These are phyloP conservation scores for Hordeum vulgare DNA, from an alignment of 176 grass and related monocot species.

Conservation along the genomic window DNA sequence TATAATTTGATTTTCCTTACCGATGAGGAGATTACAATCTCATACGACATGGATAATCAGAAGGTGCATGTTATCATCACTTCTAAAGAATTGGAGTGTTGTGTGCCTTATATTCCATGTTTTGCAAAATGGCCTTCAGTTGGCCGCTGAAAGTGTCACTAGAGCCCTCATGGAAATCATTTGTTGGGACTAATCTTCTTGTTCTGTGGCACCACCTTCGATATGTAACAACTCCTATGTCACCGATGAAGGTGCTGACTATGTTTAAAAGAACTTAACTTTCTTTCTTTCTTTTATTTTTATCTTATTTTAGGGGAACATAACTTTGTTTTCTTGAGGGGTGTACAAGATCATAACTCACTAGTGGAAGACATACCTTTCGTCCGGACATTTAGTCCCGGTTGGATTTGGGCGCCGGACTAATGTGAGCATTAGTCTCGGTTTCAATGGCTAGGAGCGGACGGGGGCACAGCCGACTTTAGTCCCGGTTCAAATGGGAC, in stretches of 20 bases:
- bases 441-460: too few species aligned
- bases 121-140: neutral
- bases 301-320: neutral
- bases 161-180: neutral
- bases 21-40: neutral
- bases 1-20: neutral
- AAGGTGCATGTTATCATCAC: neutral
- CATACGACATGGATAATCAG: neutral
- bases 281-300: neutral
- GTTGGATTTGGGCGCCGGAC: too few species aligned
- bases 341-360: neutral
- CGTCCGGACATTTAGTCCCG: too few species aligned
- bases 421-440: too few species aligned
- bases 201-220: neutral
- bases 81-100: too few species aligned
- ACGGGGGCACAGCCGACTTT: too few species aligned
- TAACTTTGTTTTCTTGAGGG: neutral
- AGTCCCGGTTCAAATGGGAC: too few species aligned
- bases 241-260: neutral
- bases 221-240: neutral
- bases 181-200: neutral
- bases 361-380: too few species aligned
- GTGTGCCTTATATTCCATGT: neutral
- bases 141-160: neutral
- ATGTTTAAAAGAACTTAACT: neutral